A percentile compares a stretch with the other conserved stretches of the same genome.
These are phyloP conservation scores for Neocatenulostroma microsporum DNA, from an alignment of 2,329 filamentous ascomycete species.

Conservation along the genomic window DNA sequence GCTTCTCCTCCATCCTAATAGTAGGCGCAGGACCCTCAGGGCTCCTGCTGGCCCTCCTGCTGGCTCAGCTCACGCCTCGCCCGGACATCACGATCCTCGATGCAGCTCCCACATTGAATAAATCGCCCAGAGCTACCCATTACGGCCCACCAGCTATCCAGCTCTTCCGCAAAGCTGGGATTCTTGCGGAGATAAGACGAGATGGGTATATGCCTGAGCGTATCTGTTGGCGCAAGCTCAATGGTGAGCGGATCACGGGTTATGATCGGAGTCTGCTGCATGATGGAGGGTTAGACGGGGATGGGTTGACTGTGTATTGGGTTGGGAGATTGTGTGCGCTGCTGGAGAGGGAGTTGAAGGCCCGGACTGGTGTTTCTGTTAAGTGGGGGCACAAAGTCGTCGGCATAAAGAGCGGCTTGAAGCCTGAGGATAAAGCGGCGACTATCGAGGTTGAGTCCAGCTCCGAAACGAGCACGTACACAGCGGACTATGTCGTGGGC, in stretches of 20 bases:
- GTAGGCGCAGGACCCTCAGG: conserved; percentile 11
- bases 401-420: conserved; percentile 13
- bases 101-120: conserved; percentile 46
- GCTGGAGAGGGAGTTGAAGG: conserved; percentile 33
- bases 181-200: conserved; percentile 45
- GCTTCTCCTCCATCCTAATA: conserved; percentile 12
- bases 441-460: conserved; percentile 5
- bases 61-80: conserved; percentile 39
- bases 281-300: conserved; percentile 7
- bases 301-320: conserved; percentile 36
- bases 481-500: conserved; percentile 49
- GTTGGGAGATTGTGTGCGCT: conserved; percentile 38
- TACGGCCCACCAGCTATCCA: conserved; percentile 53
- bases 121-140: conserved; percentile 55
- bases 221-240: conserved; percentile 40
- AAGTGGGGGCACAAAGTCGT: conserved; percentile 6
- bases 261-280: conserved; percentile 11
- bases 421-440: background rate
- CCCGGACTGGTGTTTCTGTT: conserved; percentile 6
- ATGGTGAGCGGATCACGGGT: conserved; percentile 6
- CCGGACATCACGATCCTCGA: conserved; percentile 51
- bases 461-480: conserved; percentile 1
- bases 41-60: conserved; percentile 39
- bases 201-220: conserved; percentile 36
- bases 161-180: conserved; percentile 52